Conservation (phyloP, 257 asterid genomes). For the Solanum paucissectum region DNA sequence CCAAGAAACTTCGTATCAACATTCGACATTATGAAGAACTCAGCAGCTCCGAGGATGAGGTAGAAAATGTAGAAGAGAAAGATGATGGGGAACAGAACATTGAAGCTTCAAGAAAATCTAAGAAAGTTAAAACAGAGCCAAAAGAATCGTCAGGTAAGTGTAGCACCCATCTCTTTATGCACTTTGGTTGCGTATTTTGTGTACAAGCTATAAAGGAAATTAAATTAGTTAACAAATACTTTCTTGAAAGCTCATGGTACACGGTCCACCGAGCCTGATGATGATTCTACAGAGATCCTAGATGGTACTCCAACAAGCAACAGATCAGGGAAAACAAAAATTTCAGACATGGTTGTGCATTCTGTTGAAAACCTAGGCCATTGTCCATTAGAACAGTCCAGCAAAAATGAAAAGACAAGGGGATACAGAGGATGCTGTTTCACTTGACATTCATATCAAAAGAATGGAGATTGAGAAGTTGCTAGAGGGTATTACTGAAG, state of each 20-base stretch:
- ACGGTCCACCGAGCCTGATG: background rate
- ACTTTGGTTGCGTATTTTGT: background rate
- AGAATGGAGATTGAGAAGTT: background rate
- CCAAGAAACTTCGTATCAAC: background rate
- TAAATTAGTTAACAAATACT: background rate
- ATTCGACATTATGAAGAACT: background rate
- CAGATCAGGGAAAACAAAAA: background rate
- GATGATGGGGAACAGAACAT: background rate
- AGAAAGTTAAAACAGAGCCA: background rate
- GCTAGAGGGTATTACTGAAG: background rate
- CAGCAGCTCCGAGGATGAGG: background rate
- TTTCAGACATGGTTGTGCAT: background rate
- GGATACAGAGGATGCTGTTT: background rate
- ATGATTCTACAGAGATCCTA: background rate
- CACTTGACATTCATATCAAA: background rate
- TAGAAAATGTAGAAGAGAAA: background rate
- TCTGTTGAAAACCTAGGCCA: background rate
- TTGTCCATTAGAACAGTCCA: background rate
- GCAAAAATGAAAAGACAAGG: background rate
- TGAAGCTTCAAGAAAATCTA: background rate
- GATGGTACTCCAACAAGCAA: background rate
- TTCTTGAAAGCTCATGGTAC: background rate
- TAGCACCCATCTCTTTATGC: background rate
- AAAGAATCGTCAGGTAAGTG: background rate
- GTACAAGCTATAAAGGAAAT: background rate